Evolutionary conservation across 768 basidiomycete genomes (phyloP).

Genomic region (Candolleomyces efflorescens): DNA sequence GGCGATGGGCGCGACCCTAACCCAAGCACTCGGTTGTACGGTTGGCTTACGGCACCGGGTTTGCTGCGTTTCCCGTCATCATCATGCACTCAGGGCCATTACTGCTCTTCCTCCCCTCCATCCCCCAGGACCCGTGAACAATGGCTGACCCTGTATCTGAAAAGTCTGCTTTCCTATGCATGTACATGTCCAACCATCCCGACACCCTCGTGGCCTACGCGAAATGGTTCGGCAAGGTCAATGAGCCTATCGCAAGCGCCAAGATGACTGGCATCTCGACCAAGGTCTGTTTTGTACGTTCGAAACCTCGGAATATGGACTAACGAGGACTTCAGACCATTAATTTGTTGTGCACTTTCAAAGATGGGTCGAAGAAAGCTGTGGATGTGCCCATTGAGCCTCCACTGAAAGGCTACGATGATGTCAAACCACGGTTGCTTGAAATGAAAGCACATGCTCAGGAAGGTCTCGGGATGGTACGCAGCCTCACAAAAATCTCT

Average conservation of each 20-base stretch:
- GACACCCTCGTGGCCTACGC: slow-evolving; percentile 85
- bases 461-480: slow-evolving; percentile 75
- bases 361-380: slow-evolving; percentile 40
- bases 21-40: too few species aligned
- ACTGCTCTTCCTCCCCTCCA: neutral
- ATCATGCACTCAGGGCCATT: neutral
- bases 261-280: slow-evolving; percentile 68
- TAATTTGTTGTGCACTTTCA: slow-evolving; percentile 60
- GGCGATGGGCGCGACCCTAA: too few species aligned
- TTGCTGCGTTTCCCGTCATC: neutral
- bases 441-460: slow-evolving; percentile 81
- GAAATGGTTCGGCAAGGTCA: slow-evolving; percentile 67
- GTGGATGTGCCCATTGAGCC: slow-evolving; percentile 64
- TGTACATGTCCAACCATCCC: slow-evolving; percentile 83
- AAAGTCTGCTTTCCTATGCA: slow-evolving; percentile 70
- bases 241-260: slow-evolving; percentile 52
- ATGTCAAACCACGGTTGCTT: slow-evolving; percentile 75
- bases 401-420: slow-evolving; percentile 69
- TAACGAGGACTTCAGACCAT: slow-evolving; percentile 46
- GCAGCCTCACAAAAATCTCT: slow-evolving; percentile 15
- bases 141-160: slow-evolving; percentile 75
- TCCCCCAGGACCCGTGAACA: neutral
- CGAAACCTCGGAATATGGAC: neutral
- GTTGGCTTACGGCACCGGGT: too few species aligned
- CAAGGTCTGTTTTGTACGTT: slow-evolving; percentile 36